Evolutionary conservation across 2,329 filamentous ascomycete species (phyloP).

Genomic region (Colletotrichum plurivorum): DNA sequence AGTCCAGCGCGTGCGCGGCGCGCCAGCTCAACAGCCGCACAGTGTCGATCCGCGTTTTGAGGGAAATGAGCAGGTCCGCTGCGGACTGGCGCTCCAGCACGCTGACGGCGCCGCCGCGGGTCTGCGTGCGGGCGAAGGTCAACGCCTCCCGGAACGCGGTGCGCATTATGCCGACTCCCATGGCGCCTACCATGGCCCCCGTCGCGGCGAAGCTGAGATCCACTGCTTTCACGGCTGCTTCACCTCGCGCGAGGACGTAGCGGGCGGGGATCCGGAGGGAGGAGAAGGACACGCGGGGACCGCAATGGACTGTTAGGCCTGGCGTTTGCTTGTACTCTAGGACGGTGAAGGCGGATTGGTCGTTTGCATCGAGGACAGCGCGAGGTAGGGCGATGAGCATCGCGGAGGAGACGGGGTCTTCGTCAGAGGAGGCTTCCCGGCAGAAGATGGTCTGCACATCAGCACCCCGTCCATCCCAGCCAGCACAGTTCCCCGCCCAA

Average conservation of each 20-base stretch:
- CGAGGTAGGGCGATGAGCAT: constrained; percentile 66
- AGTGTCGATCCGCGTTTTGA: constrained; percentile 67
- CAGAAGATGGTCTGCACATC: constrained; percentile 68
- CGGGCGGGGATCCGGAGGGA: constrained; percentile 61
- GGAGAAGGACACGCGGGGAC: constrained; percentile 63
- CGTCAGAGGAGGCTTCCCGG: constrained; percentile 50
- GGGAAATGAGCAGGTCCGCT: constrained; percentile 64
- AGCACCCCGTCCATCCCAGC: constrained; percentile 67
- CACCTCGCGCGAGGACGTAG: constrained; percentile 61
- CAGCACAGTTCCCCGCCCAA: constrained; percentile 68
- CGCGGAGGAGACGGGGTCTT: constrained; percentile 49
- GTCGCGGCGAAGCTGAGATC: constrained; percentile 57
- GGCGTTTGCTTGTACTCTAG: constrained; percentile 59
- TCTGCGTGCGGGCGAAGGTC: constrained; percentile 62
- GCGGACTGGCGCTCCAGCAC: constrained; percentile 65
- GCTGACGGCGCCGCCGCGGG: constrained; percentile 58
- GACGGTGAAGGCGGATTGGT: constrained; percentile 58
- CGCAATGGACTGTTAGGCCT: constrained; percentile 63
- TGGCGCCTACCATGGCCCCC: constrained; percentile 67
- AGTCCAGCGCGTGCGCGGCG: constrained; percentile 59
- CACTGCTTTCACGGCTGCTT: constrained; percentile 56
- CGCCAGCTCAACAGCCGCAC: constrained; percentile 67
- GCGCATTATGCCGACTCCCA: constrained; percentile 68
- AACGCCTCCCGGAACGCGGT: constrained; percentile 66
- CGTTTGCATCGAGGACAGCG: constrained; percentile 61